A percentile compares a stretch with the other conserved stretches of the same genome.
Evolutionary conservation across 2,329 filamentous ascomycete species (phyloP).

Genomic region (Botrytis fabae): DNA sequence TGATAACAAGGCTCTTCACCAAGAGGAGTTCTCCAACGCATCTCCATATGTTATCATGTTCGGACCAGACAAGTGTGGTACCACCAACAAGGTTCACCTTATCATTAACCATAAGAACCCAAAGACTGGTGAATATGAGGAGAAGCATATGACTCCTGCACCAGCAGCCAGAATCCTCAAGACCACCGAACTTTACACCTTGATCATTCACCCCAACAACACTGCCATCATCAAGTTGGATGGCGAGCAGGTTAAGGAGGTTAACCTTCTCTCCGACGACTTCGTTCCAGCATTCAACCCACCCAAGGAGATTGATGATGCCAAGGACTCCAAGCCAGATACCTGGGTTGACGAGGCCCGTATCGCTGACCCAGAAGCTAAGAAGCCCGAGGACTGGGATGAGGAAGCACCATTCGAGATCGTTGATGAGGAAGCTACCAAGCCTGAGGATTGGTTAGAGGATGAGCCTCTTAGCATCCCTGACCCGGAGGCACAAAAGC

Average conservation of each 20-base stretch:
- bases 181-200: constrained; percentile 91
- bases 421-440: constrained; percentile 85
- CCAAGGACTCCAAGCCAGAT: constrained; percentile 89
- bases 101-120: constrained; percentile 99
- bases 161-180: constrained; percentile 87
- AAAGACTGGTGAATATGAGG: constrained; percentile 98
- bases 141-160: constrained; percentile 91
- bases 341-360: constrained; percentile 94
- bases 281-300: constrained; percentile 95
- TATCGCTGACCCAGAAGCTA: constrained; percentile 89
- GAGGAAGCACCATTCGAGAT: constrained; percentile 98
- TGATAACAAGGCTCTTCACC: constrained; percentile 94
- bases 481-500: constrained; percentile 95
- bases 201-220: constrained; percentile 96
- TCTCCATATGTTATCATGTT: constrained; percentile 99
- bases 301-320: constrained; percentile 88
- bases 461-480: constrained; percentile 78
- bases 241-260: constrained; percentile 82
- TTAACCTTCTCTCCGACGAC: constrained; percentile 82
- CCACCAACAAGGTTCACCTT: constrained; percentile 97
- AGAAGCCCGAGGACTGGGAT: constrained; percentile 98
- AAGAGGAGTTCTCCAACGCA: constrained; percentile 96
- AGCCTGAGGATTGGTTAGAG: constrained; percentile 95
- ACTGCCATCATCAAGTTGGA: constrained; percentile 91
- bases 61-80: constrained; percentile 97